Evolutionary conservation across 177 flowering plant genomes (phyloP), one percentile per base, ranked within the genome.

Genomic region (Vitis hybrid): DNA sequence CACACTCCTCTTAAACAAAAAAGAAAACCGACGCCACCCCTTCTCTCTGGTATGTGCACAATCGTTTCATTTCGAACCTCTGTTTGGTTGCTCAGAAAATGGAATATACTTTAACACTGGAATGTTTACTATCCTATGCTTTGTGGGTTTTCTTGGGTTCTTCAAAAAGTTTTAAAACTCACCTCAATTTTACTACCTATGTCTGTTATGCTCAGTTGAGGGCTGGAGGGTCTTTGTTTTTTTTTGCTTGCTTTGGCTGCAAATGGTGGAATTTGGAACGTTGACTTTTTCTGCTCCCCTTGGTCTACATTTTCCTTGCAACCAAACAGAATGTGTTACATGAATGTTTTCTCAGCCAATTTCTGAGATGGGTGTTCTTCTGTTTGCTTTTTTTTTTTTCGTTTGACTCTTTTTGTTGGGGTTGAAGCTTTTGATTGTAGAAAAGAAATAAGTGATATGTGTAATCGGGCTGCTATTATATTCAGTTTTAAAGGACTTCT

Each of bases 21-120:
- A 38, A 38, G 64, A 71, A 62, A 22, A 20, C 11, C 13, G 11
- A 54, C 1, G 4, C 64, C 64, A 17, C 18, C 51, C 64, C 28
- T 18, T 59, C 54, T 2, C 56, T 68, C 64, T 69, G 71, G 47
- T 60, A 55, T 9, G 59, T 50, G 28, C 12, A 12, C 31, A 67
- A 55, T 55, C 50, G 28, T 63, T 28, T 33, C 54, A 3, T 33
- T 50, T n/a, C 18, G 20, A 50, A 49, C 33, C 56, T 55, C 69
- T n/a, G 50, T 67, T 55, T 67, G 69, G 49, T 54, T 67, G 50
- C 61, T 60, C 50, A 67, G 69, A 67, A 54, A 55, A 38, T 38
- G 47, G 47, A 38, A 38, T 38, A 38, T 38, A 38, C 47, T 38
- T 38, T 38, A 38, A 38, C 47, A 38, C 47, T 38, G 47, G 47